Base-by-base conservation (phyloP, 352 stramenopile genomes). In the Thalassiosira ordinaria region DNA sequence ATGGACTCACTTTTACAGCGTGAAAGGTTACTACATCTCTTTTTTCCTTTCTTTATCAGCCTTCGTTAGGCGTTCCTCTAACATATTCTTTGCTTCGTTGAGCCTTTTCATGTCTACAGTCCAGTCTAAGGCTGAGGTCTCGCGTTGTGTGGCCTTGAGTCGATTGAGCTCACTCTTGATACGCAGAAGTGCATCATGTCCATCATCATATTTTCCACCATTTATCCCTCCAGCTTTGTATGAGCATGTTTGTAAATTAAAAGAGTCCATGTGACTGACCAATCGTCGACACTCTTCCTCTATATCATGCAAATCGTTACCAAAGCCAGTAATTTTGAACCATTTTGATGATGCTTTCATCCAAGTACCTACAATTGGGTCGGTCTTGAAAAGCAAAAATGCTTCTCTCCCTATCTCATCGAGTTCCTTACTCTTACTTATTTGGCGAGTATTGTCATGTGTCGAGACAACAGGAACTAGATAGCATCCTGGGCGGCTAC, bases 401-500 rank as follows among this genome's bases (percentile, higher is more conserved):
- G 33, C 33, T 11, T 41, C 33, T 11, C 5, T 11, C 33, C 33
- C 33, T 11, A 11, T 11, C 5, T 41, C 33, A 41, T 41, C 33
- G 33, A 41, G 11, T 41, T 41, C 33, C 33, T 11, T 11, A 41
- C 5, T 41, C 11, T 11, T 41, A 41, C 11, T 5, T 11, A 41
- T 41, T 11, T 41, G 33, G 5, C 11, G 5, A 41, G 5, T 41
- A 46, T 62, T 27, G 24, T 62, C 52, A 35, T 62, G 52, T 8
- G 22, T 41, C 0, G 52, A 62, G 29, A 62, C 52, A 26, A 62
- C 24, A 27, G 52, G 52, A 2, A 62, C 37, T 27, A 62, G 41
- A 9, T 37, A 26, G 27, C 52, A 62, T 4, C 24, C 37, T 5
- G 52, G 16, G 11, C 52, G 52, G 16, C 4, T 46, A 44, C 27